These are phyloP conservation scores for Solanum tarijense DNA, from an alignment of 257 asterid genomes.

Conservation along the genomic window DNA sequence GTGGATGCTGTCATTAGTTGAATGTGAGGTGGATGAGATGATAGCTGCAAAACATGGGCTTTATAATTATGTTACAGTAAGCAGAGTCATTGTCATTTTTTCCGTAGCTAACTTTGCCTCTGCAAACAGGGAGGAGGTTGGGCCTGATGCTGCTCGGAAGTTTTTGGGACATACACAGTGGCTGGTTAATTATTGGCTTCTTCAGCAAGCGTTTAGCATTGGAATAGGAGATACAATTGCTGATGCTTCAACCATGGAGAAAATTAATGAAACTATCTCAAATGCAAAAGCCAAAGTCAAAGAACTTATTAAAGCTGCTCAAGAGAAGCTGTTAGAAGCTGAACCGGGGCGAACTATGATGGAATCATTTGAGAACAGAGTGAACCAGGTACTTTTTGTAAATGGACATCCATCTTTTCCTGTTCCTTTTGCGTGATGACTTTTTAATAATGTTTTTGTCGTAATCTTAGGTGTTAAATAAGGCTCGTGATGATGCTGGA, in stretches of 20 bases:
- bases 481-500: constrained; percentile 99
- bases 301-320: constrained; percentile 62
- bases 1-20: neutral
- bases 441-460: constrained; percentile 1
- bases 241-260: constrained; percentile 87
- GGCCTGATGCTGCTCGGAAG: constrained; percentile 99
- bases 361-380: constrained; percentile 97
- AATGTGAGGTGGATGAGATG: neutral
- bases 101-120: neutral
- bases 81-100: neutral
- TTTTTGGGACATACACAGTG: constrained; percentile 98
- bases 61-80: neutral
- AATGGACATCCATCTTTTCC: neutral
- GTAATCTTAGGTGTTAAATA: constrained; percentile 76
- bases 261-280: constrained; percentile 70
- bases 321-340: constrained; percentile 79
- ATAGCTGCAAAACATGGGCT: neutral
- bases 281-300: constrained; percentile 87
- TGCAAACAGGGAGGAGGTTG: constrained; percentile 91
- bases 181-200: constrained; percentile 98
- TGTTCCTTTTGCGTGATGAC: neutral
- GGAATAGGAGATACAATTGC: constrained; percentile 99
- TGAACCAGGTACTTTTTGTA: constrained; percentile 59
- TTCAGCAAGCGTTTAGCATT: constrained; percentile 89
- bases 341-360: constrained; percentile 98